Conservation (phyloP, 2,329 filamentous ascomycete genomes). For the Aspergillus ustus region DNA sequence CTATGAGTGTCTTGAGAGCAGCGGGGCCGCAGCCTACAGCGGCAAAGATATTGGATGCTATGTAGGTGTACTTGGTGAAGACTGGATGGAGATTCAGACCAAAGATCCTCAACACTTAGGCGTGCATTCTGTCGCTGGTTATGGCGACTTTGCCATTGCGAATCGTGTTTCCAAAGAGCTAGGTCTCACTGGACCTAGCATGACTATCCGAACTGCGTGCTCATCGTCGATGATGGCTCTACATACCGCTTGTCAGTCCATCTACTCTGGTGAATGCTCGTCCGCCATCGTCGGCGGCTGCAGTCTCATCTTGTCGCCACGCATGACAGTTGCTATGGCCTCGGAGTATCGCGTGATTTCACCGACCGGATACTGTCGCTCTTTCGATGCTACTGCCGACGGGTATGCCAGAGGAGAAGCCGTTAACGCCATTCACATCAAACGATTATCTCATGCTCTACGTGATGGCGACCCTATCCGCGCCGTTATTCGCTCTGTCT, state of each 20-base stretch:
- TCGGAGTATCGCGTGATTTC: constrained; percentile 41
- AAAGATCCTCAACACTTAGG: constrained; percentile 23
- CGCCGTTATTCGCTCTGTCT: constrained; percentile 34
- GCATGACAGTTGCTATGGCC: constrained; percentile 30
- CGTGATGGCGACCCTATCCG: constrained; percentile 36
- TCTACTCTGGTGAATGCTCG: constrained; percentile 17
- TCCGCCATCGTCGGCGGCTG: constrained; percentile 40
- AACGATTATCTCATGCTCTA: constrained; percentile 28
- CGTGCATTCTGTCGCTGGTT: constrained; percentile 18
- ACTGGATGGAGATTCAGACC: constrained; percentile 27
- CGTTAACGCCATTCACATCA: constrained; percentile 37
- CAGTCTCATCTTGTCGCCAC: constrained; percentile 40
- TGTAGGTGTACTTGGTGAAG: constrained; percentile 31
- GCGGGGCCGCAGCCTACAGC: constrained; percentile 32
- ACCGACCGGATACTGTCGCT: constrained; percentile 31
- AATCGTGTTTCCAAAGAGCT: constrained; percentile 19
- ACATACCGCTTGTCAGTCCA: constrained; percentile 32
- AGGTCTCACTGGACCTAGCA: constrained; percentile 17
- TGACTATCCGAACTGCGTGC: constrained; percentile 38
- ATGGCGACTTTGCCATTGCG: constrained; percentile 10
- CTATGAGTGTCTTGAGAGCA: constrained; percentile 38
- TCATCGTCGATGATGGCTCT: constrained; percentile 40
- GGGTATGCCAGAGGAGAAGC: constrained; percentile 42
- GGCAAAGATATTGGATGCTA: constrained; percentile 37
- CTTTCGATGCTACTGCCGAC: constrained; percentile 35